Conservation (phyloP, 306 rosid genomes). For the Medicago ruthenica region DNA sequence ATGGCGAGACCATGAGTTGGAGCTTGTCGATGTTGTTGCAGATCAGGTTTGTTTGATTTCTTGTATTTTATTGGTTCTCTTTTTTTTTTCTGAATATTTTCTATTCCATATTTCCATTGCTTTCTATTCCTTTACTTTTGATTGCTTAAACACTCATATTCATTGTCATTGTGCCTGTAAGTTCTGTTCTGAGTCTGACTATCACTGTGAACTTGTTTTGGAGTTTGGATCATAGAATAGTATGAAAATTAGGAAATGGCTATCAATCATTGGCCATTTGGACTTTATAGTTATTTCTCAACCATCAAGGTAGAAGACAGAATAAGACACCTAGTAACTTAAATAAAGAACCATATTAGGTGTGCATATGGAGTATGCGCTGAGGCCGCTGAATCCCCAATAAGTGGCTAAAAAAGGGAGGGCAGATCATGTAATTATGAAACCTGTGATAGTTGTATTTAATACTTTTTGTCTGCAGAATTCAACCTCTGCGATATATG, state of each 20-base stretch:
- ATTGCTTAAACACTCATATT: slow-evolving; percentile 14
- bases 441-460: not conserved
- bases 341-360: not conserved
- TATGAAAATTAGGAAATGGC: slow-evolving; percentile 17
- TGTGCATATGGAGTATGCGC: not conserved
- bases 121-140: not conserved
- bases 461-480: slow-evolving; percentile 1
- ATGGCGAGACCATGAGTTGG: slow-evolving; percentile 95
- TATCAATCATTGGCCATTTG: slow-evolving; percentile 27
- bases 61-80: slow-evolving; percentile 9
- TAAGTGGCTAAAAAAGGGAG: not conserved
- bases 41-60: slow-evolving; percentile 73
- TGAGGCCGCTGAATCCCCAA: not conserved
- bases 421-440: slow-evolving; percentile 7
- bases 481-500: not conserved
- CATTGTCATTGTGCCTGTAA: slow-evolving; percentile 15
- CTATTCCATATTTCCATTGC: slow-evolving; percentile 2
- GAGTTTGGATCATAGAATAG: not conserved
- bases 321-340: not conserved
- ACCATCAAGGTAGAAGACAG: not conserved
- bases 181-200: slow-evolving; percentile 27
- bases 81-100: not conserved
- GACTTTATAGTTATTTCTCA: slow-evolving; percentile 20
- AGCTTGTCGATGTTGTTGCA: slow-evolving; percentile 89
- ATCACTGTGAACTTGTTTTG: slow-evolving; percentile 34